These are phyloP conservation scores for Ogataea paradorogensis DNA, from an alignment of 805 yeast species.

Conservation along the genomic window DNA sequence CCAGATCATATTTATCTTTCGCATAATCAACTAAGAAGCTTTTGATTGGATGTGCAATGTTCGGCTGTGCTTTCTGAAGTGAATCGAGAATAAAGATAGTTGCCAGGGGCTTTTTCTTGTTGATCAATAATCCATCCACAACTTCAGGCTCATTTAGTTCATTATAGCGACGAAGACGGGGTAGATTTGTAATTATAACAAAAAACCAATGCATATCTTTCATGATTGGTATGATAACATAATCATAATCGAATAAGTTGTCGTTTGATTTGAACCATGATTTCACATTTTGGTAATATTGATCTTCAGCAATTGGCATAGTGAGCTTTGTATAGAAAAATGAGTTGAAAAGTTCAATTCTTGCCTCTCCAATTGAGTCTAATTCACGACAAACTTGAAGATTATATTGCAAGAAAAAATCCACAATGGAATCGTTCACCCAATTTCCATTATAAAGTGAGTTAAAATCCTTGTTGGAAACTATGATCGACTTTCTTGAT, in stretches of 20 bases:
- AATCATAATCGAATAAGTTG: conserved; percentile 48
- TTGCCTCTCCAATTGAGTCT: conserved; percentile 32
- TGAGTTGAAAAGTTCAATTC: conserved; percentile 64
- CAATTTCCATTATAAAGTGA: conserved; percentile 79
- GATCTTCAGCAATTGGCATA: conserved; percentile 20
- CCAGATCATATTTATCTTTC: conserved; percentile 52
- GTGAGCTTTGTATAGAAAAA: conserved; percentile 74
- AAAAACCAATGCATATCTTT: conserved; percentile 86
- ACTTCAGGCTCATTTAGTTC: conserved; percentile 3
- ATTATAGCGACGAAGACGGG: conserved; percentile 24
- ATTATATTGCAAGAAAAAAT: conserved; percentile 70
- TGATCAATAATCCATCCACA: conserved; percentile 9
- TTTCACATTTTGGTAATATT: conserved; percentile 60
- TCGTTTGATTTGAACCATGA: conserved; percentile 78
- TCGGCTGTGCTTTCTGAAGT: conserved; percentile 54
- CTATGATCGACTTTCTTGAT: conserved; percentile 52
- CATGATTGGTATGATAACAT: conserved; percentile 77
- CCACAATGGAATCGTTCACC: conserved; percentile 87
- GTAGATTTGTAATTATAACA: conserved; percentile 61
- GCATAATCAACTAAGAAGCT: conserved; percentile 68
- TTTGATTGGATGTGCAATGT: conserved; percentile 51
- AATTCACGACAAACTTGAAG: conserved; percentile 34
- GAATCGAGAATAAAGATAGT: conserved; percentile 74
- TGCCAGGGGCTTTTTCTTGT: conserved; percentile 24
- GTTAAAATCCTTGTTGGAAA: conserved; percentile 69